Conservation (phyloP, 1,284 basidiomycete genomes). For the Austroboletus novae-zelandiae region DNA sequence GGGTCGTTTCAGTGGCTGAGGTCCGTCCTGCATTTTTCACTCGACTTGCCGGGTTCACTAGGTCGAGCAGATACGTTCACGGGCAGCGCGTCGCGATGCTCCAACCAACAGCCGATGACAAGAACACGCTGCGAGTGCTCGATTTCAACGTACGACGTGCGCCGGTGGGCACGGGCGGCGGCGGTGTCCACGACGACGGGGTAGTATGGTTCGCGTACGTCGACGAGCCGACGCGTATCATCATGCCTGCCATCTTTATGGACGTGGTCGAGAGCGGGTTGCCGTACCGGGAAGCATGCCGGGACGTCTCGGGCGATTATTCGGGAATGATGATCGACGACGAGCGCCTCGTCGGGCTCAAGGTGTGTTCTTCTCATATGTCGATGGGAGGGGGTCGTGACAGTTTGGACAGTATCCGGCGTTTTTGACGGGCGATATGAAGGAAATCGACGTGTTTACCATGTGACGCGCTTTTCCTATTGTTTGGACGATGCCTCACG, state of each 20-base stretch:
- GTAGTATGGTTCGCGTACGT: conserved; percentile 2
- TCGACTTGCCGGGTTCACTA: background rate
- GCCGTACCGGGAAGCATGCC: conserved; percentile 18
- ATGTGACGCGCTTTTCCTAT: conserved; percentile 16
- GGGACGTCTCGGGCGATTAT: conserved; percentile 18
- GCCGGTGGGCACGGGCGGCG: background rate
- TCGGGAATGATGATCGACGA: conserved; percentile 40
- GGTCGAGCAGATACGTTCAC: conserved; percentile 41
- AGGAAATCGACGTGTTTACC: conserved; percentile 31
- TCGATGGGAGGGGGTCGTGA: background rate
- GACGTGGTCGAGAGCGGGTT: conserved; percentile 22
- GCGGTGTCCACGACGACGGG: background rate
- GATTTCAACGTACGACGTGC: conserved; percentile 37
- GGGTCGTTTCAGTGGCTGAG: conserved; percentile 39
- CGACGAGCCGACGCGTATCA: conserved; percentile 12
- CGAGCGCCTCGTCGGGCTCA: conserved; percentile 34
- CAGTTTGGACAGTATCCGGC: conserved; percentile 15
- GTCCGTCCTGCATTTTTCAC: conserved; percentile 19
- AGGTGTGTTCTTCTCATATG: conserved; percentile 25
- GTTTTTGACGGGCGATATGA: conserved; percentile 31
- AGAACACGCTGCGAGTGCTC: conserved; percentile 30
- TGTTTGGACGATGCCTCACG: too few species aligned
- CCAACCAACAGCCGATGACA: conserved; percentile 14
- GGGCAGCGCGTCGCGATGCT: conserved; percentile 41
- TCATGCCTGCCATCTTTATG: conserved; percentile 18